Conservation (phyloP, 352 stramenopile genomes). For the Globisporangium canariense region DNA sequence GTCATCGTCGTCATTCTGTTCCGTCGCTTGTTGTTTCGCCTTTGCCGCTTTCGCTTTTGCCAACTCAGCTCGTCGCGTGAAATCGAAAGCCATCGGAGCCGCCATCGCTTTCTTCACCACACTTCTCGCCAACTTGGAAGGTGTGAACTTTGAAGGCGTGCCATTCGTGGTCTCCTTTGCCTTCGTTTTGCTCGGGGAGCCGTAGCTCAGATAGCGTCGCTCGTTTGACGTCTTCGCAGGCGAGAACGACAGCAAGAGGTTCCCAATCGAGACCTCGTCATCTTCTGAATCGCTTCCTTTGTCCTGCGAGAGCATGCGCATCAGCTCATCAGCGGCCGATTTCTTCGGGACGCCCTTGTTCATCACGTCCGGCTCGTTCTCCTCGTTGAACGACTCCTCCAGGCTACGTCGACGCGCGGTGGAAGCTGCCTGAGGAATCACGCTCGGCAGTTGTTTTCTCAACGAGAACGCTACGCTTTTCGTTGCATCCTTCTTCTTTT, state of each 20-base stretch:
- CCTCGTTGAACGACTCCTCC: constrained; percentile 16
- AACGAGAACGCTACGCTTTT: constrained; percentile 21
- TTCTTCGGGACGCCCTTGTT: constrained; percentile 10
- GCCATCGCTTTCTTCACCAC: constrained; percentile 25
- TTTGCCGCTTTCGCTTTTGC: constrained; percentile 27
- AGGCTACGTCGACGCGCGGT: background rate
- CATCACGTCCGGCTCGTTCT: constrained; percentile 10
- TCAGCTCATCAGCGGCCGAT: constrained; percentile 40
- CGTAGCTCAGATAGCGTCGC: constrained; percentile 3
- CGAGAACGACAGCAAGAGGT: constrained; percentile 49
- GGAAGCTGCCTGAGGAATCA: background rate
- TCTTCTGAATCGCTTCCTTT: constrained; percentile 60
- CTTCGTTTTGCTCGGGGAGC: background rate
- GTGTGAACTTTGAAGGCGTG: constrained; percentile 15
- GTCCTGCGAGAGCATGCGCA: constrained; percentile 54
- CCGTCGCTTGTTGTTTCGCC: constrained; percentile 21
- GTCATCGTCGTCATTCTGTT: constrained; percentile 9
- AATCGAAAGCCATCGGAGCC: constrained; percentile 43
- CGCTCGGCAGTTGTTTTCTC: background rate
- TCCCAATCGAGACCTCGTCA: constrained; percentile 39
- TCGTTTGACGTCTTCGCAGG: constrained; percentile 12
- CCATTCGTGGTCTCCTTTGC: constrained; percentile 6
- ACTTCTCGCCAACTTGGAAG: constrained; percentile 25
- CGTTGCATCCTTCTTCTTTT: constrained; percentile 6
- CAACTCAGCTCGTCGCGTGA: constrained; percentile 40